These are phyloP conservation scores for Avena eriantha DNA, from an alignment of 176 grass and related monocot species.

Conservation along the genomic window DNA sequence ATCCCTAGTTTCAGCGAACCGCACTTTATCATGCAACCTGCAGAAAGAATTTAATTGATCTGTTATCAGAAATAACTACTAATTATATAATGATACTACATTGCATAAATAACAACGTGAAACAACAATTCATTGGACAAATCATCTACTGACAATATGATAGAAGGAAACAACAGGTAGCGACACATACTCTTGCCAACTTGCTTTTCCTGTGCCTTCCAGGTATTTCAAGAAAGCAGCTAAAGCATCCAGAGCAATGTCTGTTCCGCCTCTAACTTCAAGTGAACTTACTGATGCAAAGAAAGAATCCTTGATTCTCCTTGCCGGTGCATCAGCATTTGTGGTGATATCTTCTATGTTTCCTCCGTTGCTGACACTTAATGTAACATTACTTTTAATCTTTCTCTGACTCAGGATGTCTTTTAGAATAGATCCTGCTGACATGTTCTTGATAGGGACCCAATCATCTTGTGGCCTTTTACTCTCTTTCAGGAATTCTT, in stretches of 20 bases:
- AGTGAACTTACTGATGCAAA: constrained; percentile 71
- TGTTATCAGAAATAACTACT: background rate
- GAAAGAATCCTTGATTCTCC: constrained; percentile 66
- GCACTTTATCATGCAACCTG: constrained; percentile 92
- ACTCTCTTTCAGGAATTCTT: constrained; percentile 55
- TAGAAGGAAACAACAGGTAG: constrained; percentile 12
- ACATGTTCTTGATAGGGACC: constrained; percentile 53
- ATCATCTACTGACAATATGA: constrained; percentile 4
- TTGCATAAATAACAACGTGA: constrained; percentile 16
- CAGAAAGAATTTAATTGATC: constrained; percentile 36
- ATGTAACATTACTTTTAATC: constrained; percentile 45
- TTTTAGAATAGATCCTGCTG: constrained; percentile 63
- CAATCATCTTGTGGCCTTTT: constrained; percentile 55
- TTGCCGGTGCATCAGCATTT: constrained; percentile 40
- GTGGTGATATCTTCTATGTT: constrained; percentile 40
- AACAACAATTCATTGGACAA: background rate
- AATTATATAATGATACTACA: constrained; percentile 20
- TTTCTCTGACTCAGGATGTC: constrained; percentile 40
- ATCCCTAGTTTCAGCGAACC: constrained; percentile 70
- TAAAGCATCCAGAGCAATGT: constrained; percentile 73
- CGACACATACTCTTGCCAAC: constrained; percentile 87
- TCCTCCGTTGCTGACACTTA: constrained; percentile 40
- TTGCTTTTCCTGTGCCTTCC: constrained; percentile 83
- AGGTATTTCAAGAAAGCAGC: constrained; percentile 87
- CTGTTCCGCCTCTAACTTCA: constrained; percentile 80